Base-by-base conservation (phyloP, 805 yeast species). In the Ogataea ramenticola region DNA sequence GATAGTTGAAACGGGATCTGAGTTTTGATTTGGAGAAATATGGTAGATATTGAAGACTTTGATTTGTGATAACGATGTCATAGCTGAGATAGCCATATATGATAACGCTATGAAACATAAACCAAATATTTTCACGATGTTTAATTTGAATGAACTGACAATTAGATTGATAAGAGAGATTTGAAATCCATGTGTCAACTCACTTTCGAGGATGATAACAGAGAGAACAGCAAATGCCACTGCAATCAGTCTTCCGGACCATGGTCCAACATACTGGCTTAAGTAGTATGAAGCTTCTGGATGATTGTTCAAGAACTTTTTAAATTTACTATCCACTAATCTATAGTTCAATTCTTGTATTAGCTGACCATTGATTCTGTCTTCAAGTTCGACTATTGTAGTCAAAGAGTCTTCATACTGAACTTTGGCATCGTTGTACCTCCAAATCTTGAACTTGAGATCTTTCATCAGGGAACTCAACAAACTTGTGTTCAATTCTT, bases 31-130 rank as follows among this genome's bases (percentile, higher is more conserved):
- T 14, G 84, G 88, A 39, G 61, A 62, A 46, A 87, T 70, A 48
- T 84, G 89, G 58, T 86, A 87, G 60, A 83, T 72, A 56, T 83
- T 82, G 69, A 87, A 87, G 6, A 87, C 65, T 47, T 80, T 78
- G 46, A 86, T 71, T 39, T 76, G 72, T 4, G 90, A 75, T 42
- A 87, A 68, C 21, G 90, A 79, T 27, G 74, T 70, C 56, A 84
- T 69, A 1, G 93, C 73, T 26, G 82, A 68, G n/a, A 77, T 50
- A 46, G 85, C 71, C 89, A 87, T 85, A 61, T 78, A 84, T 2
- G 79, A 72, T 34, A 80, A 61, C 21, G 82, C 64, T 1, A 68
- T 46, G 30, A 76, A 58, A 1, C 80, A 69, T 7, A 66, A 59
- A 39, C 76, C 38, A 43, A 74, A 58, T 51, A 71, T 64, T 17